phyloP scores from a whole-genome alignment of 176 grass and related monocot species.

The Saccharum spontaneum region DNA sequence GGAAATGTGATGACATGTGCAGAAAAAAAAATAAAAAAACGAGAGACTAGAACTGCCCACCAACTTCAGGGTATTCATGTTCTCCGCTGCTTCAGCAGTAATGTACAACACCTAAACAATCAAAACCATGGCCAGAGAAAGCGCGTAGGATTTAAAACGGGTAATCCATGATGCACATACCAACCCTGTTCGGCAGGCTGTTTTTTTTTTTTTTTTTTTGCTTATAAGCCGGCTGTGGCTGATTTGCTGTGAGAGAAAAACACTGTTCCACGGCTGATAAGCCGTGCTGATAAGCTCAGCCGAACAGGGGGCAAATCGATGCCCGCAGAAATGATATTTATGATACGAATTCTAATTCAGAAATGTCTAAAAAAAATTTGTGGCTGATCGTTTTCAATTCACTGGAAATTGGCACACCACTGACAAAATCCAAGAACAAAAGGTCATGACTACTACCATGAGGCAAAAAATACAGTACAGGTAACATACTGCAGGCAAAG shows the following conservation, averaged over 20 bases:
- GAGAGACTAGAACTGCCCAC: not conserved
- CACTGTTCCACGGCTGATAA: no score
- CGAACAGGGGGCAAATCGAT: no score
- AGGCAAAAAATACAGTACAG: not conserved
- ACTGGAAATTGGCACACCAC: not conserved
- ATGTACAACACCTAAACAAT: not conserved
- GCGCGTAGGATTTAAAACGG: not conserved
- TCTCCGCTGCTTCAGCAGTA: not conserved
- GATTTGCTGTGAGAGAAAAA: no score
- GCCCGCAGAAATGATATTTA: not conserved
- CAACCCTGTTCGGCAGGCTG: no score
- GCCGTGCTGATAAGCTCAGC: no score
- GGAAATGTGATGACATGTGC: not conserved
- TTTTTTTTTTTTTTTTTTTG: no score
- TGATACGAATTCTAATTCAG: not conserved
- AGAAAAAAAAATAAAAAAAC: no score
- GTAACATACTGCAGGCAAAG: not conserved
- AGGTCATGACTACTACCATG: not conserved
- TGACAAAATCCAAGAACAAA: not conserved
- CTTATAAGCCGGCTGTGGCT: no score
- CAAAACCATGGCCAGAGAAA: slow-evolving; percentile 5
- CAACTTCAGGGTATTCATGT: not conserved
- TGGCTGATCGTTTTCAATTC: not conserved
- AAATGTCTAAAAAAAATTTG: not conserved
- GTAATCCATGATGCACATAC: not conserved